Conservation (phyloP, 2,329 filamentous ascomycete species). For the Cryphonectria parasitica region DNA sequence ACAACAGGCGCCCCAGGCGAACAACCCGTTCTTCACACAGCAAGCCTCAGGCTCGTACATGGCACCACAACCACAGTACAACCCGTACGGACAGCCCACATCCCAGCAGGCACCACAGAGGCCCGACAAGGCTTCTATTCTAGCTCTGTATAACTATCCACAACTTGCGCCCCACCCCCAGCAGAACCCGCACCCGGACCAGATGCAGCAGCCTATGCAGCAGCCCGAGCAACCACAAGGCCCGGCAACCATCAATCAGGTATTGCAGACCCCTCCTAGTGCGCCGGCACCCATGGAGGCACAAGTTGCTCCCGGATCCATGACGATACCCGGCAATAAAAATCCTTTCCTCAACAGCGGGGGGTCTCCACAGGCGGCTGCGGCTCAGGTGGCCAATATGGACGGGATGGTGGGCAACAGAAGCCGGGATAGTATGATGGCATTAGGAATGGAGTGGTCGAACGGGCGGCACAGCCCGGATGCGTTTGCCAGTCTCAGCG, state of each 20-base stretch:
- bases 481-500: slow-evolving; percentile 76
- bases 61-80: slow-evolving; percentile 26
- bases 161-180: slow-evolving; percentile 51
- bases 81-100: slow-evolving; percentile 10
- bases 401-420: slow-evolving; percentile 44
- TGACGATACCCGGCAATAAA: slow-evolving; percentile 43
- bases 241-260: slow-evolving; percentile 19
- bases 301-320: slow-evolving; percentile 2
- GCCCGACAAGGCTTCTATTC: slow-evolving; percentile 73
- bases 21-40: slow-evolving; percentile 24
- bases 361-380: slow-evolving; percentile 33
- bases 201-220: slow-evolving; percentile 33
- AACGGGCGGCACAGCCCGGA: slow-evolving; percentile 79
- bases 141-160: slow-evolving; percentile 73
- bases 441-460: slow-evolving; percentile 66
- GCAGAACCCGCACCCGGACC: slow-evolving; percentile 28
- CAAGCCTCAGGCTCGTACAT: slow-evolving; percentile 33
- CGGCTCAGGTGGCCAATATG: slow-evolving; percentile 30
- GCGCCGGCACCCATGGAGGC: slow-evolving; percentile 42
- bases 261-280: slow-evolving; percentile 30
- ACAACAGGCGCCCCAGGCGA: slow-evolving; percentile 33
- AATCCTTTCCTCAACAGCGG: slow-evolving; percentile 60
- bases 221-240: slow-evolving; percentile 36
- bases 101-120: slow-evolving; percentile 46
- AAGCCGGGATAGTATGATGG: slow-evolving; percentile 75